Base-by-base conservation (phyloP, 1,284 basidiomycete species). In the Cutaneotrichosporon curvatum region DNA sequence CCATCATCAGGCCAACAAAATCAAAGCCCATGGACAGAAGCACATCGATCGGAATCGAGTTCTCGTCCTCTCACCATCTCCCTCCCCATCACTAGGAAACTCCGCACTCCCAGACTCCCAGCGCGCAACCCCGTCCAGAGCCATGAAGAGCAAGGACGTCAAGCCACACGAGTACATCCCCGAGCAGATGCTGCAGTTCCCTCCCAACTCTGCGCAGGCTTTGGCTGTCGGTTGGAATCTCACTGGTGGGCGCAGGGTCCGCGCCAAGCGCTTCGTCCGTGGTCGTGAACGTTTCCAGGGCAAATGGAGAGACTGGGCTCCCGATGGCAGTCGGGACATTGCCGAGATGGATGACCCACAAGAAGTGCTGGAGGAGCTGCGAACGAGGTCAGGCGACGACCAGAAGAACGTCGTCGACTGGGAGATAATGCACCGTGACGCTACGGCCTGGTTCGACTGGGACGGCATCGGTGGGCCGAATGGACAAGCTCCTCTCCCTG, bases 281-380 rank as follows among this genome's bases (percentile, higher is more conserved):
- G 63, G 60, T 11, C 54, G 68, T 22, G 70, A 72, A 43, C 62
- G 60, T 37, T 72, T 70, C 46, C 40, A 42, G 16, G 70, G 70
- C 8, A 65, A 64, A 41, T 72, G 70, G 70, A 48, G 69, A 28
- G 60, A 70, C 44, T 70, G 59, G 56, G 55, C 56, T 15, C 37
- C 55, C 18, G 67, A 69, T 43, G 69, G 70, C 0, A 61, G 61
- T 37, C 55, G 66, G 15, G 63, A 68, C 49, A 39, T 72, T 2
- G 61, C 63, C 4, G 70, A 72, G 51, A 63, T 67, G 57, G 70
- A 72, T 19, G 67, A 72, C 33, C 50, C 60, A 2, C 50, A 57
- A 2, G 46, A 49, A 7, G 47, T 66, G 21, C 55, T 72, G 20
- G 56, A 53, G 19, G 19, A 38, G 15, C 8, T 56, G 45, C 45